These are phyloP conservation scores for Cystobasidium onofrii DNA, from an alignment of 768 basidiomycete genomes.

Conservation along the genomic window DNA sequence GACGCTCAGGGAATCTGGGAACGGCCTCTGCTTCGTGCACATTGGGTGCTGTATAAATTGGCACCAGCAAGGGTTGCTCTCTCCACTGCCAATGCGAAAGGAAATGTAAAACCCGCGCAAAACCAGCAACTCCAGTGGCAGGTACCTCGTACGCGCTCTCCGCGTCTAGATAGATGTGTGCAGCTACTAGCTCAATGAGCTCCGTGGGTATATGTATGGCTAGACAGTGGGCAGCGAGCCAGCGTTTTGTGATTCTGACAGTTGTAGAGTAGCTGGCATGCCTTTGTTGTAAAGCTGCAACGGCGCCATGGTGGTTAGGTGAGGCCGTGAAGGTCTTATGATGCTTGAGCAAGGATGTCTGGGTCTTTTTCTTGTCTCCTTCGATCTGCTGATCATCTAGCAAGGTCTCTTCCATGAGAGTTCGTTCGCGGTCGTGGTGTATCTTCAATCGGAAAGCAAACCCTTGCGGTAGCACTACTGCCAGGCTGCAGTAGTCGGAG, in stretches of 20 bases:
- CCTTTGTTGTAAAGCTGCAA: constrained; percentile 69
- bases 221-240: constrained; percentile 81
- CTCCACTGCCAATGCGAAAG: constrained; percentile 64
- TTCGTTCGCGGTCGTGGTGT: constrained; percentile 77
- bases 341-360: constrained; percentile 56
- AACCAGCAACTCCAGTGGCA: constrained; percentile 56
- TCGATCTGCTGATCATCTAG: constrained; percentile 44
- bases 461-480: constrained; percentile 69
- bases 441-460: constrained; percentile 79
- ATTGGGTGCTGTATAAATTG: constrained; percentile 54
- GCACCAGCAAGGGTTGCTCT: constrained; percentile 60
- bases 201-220: constrained; percentile 65
- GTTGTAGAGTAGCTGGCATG: constrained; percentile 73
- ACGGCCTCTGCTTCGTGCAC: constrained; percentile 40
- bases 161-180: constrained; percentile 58
- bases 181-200: constrained; percentile 75
- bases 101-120: constrained; percentile 63
- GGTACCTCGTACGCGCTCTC: constrained; percentile 53
- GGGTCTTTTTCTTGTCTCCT: constrained; percentile 31
- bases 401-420: constrained; percentile 61
- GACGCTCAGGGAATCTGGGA: constrained; percentile 44
- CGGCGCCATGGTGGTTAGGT: constrained; percentile 75
- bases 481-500: constrained; percentile 63
- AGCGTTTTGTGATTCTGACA: constrained; percentile 79
- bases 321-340: constrained; percentile 68